Base-by-base conservation (phyloP, 1,284 basidiomycete species). In the Veloporphyrellus conicus region DNA sequence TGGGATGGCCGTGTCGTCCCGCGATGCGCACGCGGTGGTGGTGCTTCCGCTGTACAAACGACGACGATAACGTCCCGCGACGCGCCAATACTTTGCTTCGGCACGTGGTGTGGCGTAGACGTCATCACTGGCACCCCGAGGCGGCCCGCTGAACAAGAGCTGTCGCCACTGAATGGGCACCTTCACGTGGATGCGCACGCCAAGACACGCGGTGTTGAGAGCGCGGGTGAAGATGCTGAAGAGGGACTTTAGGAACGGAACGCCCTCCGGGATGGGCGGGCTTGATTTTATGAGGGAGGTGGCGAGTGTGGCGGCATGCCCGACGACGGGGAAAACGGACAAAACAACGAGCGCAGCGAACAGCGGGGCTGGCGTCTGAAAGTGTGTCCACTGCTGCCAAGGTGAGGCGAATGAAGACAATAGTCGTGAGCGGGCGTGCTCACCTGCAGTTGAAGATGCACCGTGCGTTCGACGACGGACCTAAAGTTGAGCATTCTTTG, bases 41-140 rank as follows among this genome's bases (percentile, higher is more conserved):
- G 33, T 16, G 22, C 55, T 55, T 11, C 52, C 66, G 4, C 55
- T 37, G 15, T 66, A 67, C 6, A 71, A 42, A n/a, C 56, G 61
- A 32, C 51, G 55, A 4, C 47, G 63, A 44, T 56, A 57, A 4
- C 61, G 64, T 27, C 35, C 56, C 14, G 66, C 55, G 31, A 54
- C 47, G 0, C 53, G 53, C 68, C 68, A 70, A 41, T 69, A 71
- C 27, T 39, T 52, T 35, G 59, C 54, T 51, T 71, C 56, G 5
- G 52, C 61, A 37, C 43, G 47, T 29, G 54, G 47, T 1, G 52
- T 67, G 19, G 50, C 43, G 36, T 67, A 64, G 19, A 41, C 42
- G 11, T 48, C 43, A 23, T 54, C 47, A 25, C n/a, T n/a, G n/a
- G n/a, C n/a, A n/a, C 22, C 20, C 34, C 20, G 40, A 19, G 36